Conservation (phyloP, 2,329 filamentous ascomycete species). For the Talaromyces pinophilus region DNA sequence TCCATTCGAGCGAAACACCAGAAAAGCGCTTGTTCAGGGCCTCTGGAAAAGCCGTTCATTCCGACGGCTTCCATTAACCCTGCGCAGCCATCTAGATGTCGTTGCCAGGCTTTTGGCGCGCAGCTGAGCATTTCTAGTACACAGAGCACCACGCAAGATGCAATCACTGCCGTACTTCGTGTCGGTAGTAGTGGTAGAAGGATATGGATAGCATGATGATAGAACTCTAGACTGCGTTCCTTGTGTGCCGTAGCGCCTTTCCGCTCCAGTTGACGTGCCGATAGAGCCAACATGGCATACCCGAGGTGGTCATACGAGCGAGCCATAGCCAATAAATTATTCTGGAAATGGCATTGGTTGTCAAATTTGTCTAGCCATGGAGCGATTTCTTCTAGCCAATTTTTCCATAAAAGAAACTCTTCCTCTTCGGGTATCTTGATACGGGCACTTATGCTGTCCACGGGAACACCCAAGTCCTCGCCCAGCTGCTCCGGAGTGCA, state of each 20-base stretch:
- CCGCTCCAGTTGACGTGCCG: constrained; percentile 56
- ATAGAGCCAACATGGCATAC: constrained; percentile 57
- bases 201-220: constrained; percentile 55
- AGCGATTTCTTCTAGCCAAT: constrained; percentile 57
- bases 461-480: not conserved
- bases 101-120: constrained; percentile 52
- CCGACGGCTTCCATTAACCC: constrained; percentile 54
- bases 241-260: constrained; percentile 48
- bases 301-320: constrained; percentile 48
- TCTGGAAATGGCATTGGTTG: constrained; percentile 54
- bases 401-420: constrained; percentile 32
- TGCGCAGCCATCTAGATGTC: constrained; percentile 60
- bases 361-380: constrained; percentile 63
- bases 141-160: constrained; percentile 56
- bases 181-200: constrained; percentile 52
- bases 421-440: constrained; percentile 5
- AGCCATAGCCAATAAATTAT: constrained; percentile 53
- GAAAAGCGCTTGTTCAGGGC: constrained; percentile 57
- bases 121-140: constrained; percentile 54
- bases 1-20: constrained; percentile 63
- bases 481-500: not conserved
- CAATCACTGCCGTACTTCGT: constrained; percentile 53
- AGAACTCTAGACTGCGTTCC: constrained; percentile 55
- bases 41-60: constrained; percentile 55
- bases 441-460: not conserved